phyloP scores from a whole-genome alignment of 768 basidiomycete species.

The Leccinum incarnatum region DNA sequence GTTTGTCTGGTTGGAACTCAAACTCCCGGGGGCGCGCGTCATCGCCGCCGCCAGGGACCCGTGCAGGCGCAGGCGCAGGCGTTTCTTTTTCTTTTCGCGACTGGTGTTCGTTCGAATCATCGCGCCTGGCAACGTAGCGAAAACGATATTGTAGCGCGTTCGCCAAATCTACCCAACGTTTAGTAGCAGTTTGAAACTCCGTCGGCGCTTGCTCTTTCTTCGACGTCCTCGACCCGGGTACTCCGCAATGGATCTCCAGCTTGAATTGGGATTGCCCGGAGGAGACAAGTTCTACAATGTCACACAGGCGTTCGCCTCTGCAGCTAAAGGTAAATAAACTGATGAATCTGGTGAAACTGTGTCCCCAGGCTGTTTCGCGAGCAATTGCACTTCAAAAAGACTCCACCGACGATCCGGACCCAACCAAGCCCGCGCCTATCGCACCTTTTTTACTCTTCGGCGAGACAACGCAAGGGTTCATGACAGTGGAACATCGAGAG shows the following conservation, averaged over 20 bases:
- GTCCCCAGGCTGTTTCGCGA: conserved; percentile 10
- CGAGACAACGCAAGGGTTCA: conserved; percentile 41
- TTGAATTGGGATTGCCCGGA: conserved; percentile 39
- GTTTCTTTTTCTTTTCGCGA: too few relatives aligned
- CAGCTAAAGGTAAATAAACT: conserved; percentile 49
- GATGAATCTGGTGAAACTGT: not conserved
- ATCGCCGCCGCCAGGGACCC: too few relatives aligned
- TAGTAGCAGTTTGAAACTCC: conserved; percentile 29
- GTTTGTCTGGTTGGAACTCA: too few relatives aligned
- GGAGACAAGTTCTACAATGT: conserved; percentile 33
- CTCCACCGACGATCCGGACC: conserved; percentile 3
- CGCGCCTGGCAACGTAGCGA: too few relatives aligned
- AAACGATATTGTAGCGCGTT: too few relatives aligned
- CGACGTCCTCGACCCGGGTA: not conserved
- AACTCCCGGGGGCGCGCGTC: too few relatives aligned
- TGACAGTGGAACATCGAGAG: conserved; percentile 30
- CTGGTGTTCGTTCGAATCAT: too few relatives aligned
- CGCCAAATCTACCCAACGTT: conserved; percentile 11
- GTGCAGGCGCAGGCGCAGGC: too few relatives aligned
- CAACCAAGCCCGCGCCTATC: conserved; percentile 6
- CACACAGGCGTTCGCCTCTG: conserved; percentile 56
- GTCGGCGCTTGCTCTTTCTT: conserved; percentile 1
- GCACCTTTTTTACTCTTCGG: conserved; percentile 36
- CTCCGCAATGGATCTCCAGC: conserved; percentile 18
- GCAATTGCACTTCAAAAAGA: conserved; percentile 11